These are phyloP conservation scores for Castanea mollissima DNA, from an alignment of 306 rosid genomes.

Conservation along the genomic window DNA sequence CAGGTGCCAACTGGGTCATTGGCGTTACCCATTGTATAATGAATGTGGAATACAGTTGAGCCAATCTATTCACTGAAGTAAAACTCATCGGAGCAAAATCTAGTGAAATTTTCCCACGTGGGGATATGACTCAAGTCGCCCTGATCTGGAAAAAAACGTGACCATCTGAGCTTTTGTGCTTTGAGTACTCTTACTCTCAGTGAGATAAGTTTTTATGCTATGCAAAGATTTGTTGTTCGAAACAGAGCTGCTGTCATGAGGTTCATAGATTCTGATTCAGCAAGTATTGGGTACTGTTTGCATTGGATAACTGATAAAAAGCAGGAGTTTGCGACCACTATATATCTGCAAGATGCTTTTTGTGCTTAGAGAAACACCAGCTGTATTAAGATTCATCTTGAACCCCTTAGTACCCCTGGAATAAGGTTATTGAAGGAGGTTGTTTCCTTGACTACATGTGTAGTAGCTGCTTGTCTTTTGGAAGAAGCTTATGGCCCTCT, in stretches of 20 bases:
- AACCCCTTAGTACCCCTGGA: too few species aligned
- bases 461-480: too few species aligned
- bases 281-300: not conserved
- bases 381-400: too few species aligned
- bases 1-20: too few species aligned
- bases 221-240: too few species aligned
- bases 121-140: too few species aligned
- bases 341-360: not conserved
- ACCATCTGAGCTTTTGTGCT: not conserved
- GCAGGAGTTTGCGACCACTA: not conserved
- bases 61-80: not conserved
- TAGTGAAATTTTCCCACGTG: not conserved
- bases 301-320: not conserved
- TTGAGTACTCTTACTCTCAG: not conserved
- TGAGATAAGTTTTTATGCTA: too few species aligned
- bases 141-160: not conserved
- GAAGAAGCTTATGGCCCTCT: too few species aligned
- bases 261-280: not conserved
- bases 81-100: not conserved
- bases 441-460: too few species aligned
- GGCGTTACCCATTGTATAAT: too few species aligned
- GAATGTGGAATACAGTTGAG: not conserved
- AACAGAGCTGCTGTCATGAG: not conserved
- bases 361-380: too few species aligned
- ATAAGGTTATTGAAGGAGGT: too few species aligned